phyloP scores from a whole-genome alignment of 2,329 filamentous ascomycete species.

The Claviceps arundinis region DNA sequence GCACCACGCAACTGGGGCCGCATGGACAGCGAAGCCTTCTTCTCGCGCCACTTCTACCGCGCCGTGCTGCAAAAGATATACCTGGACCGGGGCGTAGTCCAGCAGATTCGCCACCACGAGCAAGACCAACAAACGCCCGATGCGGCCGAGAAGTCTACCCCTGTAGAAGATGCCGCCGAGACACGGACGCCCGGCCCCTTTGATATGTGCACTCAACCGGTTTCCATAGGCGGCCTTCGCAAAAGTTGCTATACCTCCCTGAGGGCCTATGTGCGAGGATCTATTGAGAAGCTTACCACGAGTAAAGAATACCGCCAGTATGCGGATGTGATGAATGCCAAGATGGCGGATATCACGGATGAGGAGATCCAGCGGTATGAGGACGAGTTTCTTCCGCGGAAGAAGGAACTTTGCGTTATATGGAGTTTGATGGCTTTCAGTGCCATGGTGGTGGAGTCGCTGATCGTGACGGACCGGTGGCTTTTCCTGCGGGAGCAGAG shows the following conservation, averaged over 20 bases:
- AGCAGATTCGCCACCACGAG: slow-evolving; percentile 34
- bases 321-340: slow-evolving; percentile 47
- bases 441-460: slow-evolving; percentile 73
- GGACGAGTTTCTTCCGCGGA: slow-evolving; percentile 45
- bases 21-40: slow-evolving; percentile 72
- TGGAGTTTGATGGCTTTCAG: slow-evolving; percentile 97
- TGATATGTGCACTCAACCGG: slow-evolving; percentile 54
- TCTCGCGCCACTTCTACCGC: slow-evolving; percentile 85
- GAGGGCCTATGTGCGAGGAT: slow-evolving; percentile 64
- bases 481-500: slow-evolving; percentile 72
- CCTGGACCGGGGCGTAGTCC: slow-evolving; percentile 67
- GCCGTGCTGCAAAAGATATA: slow-evolving; percentile 87
- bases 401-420: slow-evolving; percentile 71
- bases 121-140: background rate
- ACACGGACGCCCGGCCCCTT: slow-evolving; percentile 25
- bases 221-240: slow-evolving; percentile 74
- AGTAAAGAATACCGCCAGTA: slow-evolving; percentile 43
- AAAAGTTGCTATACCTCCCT: slow-evolving; percentile 72
- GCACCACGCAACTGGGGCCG: slow-evolving; percentile 85
- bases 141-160: background rate
- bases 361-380: slow-evolving; percentile 65
- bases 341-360: slow-evolving; percentile 57
- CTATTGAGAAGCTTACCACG: slow-evolving; percentile 58
- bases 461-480: slow-evolving; percentile 87
- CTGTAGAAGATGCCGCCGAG: background rate